phyloP scores from a whole-genome alignment of 768 basidiomycete species.

The Symmetrospora coprosmae region DNA sequence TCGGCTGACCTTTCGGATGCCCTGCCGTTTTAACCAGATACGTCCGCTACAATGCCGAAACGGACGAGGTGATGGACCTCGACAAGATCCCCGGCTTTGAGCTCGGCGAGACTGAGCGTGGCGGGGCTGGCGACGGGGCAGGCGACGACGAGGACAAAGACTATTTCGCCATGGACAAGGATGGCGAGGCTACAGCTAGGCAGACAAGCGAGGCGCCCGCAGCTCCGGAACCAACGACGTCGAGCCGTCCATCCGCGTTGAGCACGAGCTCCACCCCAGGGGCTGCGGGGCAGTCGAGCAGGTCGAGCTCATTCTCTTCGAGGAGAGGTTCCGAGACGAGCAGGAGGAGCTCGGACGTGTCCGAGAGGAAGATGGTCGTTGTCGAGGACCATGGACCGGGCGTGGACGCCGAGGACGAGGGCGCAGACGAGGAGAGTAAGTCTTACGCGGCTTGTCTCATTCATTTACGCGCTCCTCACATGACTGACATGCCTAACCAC shows the following conservation, averaged over 20 bases:
- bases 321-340: background rate
- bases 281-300: too few relatives aligned
- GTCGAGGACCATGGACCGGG: conserved; percentile 17
- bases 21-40: too few relatives aligned
- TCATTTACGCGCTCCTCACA: background rate
- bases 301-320: conserved; percentile 13
- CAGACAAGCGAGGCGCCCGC: too few relatives aligned
- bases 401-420: conserved; percentile 18
- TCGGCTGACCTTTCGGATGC: too few relatives aligned
- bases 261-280: too few relatives aligned
- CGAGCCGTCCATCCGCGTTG: too few relatives aligned
- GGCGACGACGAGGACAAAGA: too few relatives aligned
- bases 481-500: background rate
- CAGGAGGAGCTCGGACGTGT: conserved; percentile 9
- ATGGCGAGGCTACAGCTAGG: too few relatives aligned
- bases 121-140: too few relatives aligned
- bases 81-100: conserved; percentile 34
- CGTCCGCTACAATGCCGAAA: conserved; percentile 34
- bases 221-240: too few relatives aligned
- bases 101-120: conserved; percentile 25
- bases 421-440: conserved; percentile 19
- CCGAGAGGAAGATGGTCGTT: conserved; percentile 18
- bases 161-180: too few relatives aligned
- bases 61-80: conserved; percentile 33
- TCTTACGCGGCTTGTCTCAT: background rate